Conservation (phyloP, 2,329 filamentous ascomycete genomes). For the Fusarium sp. region DNA sequence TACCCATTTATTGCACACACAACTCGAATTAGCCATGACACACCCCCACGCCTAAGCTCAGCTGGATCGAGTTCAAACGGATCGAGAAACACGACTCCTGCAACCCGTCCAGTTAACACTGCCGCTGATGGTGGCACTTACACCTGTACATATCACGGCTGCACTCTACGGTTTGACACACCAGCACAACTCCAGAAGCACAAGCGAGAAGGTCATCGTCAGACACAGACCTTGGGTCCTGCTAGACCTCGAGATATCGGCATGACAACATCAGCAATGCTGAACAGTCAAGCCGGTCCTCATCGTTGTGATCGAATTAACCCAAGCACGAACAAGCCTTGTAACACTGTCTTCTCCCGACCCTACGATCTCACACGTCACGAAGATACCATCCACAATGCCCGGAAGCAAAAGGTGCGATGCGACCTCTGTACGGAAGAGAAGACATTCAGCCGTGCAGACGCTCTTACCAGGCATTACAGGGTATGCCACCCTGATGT, state of each 20-base stretch:
- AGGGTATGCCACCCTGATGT: constrained; percentile 83
- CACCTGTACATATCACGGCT: constrained; percentile 95
- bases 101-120: constrained; percentile 68
- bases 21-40: constrained; percentile 50
- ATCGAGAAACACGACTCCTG: constrained; percentile 50
- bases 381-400: constrained; percentile 97
- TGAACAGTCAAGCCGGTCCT: constrained; percentile 91
- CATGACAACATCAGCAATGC: constrained; percentile 63
- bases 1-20: constrained; percentile 62
- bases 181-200: constrained; percentile 91
- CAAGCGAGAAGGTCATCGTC: constrained; percentile 91
- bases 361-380: constrained; percentile 97
- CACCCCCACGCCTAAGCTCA: constrained; percentile 57
- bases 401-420: constrained; percentile 91
- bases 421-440: constrained; percentile 95
- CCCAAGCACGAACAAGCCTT: constrained; percentile 93
- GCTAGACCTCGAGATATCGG: constrained; percentile 50
- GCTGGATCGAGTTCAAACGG: constrained; percentile 55
- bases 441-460: constrained; percentile 95
- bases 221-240: constrained; percentile 64
- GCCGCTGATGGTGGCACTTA: constrained; percentile 88
- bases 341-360: constrained; percentile 92
- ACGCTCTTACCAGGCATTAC: constrained; percentile 94
- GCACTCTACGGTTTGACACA: constrained; percentile 87
- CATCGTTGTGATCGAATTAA: constrained; percentile 95